phyloP scores from a whole-genome alignment of 2,329 filamentous ascomycete species.

The Thelonectria olida region DNA sequence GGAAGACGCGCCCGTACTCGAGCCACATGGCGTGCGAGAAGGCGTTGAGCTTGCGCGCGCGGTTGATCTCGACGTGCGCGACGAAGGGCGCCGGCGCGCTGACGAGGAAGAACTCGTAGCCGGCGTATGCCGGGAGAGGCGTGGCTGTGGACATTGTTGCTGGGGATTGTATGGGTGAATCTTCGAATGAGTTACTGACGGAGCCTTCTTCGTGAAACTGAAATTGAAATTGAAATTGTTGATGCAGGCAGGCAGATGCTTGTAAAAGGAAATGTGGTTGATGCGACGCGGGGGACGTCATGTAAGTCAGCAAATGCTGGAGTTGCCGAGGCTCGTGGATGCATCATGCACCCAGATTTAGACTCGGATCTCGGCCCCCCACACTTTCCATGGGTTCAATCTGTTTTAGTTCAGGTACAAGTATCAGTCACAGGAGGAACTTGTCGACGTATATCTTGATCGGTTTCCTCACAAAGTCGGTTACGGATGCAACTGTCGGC shows the following conservation, averaged over 20 bases:
- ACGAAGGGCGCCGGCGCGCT: slow-evolving; percentile 77
- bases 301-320: slow-evolving; percentile 5
- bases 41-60: slow-evolving; percentile 86
- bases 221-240: neutral
- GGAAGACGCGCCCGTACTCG: slow-evolving; percentile 79
- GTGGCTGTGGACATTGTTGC: slow-evolving; percentile 35
- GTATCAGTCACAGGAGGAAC: too few species aligned
- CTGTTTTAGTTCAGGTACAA: neutral
- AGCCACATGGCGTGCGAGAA: slow-evolving; percentile 89
- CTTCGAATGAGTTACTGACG: too few species aligned
- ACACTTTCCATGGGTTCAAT: neutral
- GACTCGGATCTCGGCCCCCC: slow-evolving; percentile 17
- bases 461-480: too few species aligned
- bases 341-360: slow-evolving; percentile 17
- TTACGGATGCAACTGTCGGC: too few species aligned
- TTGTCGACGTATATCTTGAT: too few species aligned
- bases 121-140: slow-evolving; percentile 50
- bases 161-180: neutral
- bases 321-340: slow-evolving; percentile 38
- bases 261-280: neutral
- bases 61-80: slow-evolving; percentile 92
- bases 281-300: slow-evolving; percentile 5
- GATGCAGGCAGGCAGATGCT: neutral
- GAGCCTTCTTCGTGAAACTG: too few species aligned
- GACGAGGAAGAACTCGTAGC: slow-evolving; percentile 76